Evolutionary conservation across 306 rosid species (phyloP), one percentile per base, ranked within the genome.

Genomic region (Notholithocarpus densiflorus): DNA sequence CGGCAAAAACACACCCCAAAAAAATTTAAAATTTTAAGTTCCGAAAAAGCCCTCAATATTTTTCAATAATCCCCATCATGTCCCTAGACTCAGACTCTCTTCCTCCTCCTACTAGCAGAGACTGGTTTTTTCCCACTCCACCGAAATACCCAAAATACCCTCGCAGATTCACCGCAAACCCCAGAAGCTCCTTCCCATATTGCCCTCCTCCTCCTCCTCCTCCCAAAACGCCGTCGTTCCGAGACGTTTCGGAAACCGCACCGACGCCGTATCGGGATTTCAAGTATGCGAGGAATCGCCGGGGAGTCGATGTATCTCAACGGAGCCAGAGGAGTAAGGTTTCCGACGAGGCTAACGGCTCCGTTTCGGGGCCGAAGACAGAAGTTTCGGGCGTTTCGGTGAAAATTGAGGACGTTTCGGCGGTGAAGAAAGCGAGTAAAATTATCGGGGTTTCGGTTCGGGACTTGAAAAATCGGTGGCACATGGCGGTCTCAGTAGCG

Each of bases 51-150:
- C 74, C 71, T 2, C 0, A 21, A 7, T 5, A 12, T 7, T 21
- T 24, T 3, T 3, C 0, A 0, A 34, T 48, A 77, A 60, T 88
- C 0, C 40, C 86, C 59, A 21, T 10, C 0, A 88, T 86, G 92
- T 79, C 86, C 87, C 40, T 76, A 13, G 84, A 86, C 45, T 77
- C 90, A n/a, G 92, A 85, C 53, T 45, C 89, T 29, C 79, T 91
- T 19, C 82, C 86, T 59, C 75, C 90, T 74, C 26, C 87, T 2
- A 37, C 43, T 34, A 84, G 85, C 53, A 79, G 97, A 52, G 97
- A 91, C 85, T 90, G 98, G 98, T 86, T 87, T 83, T 93, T 89
- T 82, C 98, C 94, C 24, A 86, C 98, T 10, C 93, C 89, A 82
- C 1, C 84, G 13, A 76, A 77, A 57, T 72, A 73, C 75, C 84